phyloP scores from a whole-genome alignment of 805 yeast genomes.

The Aciculoconidium aculeatum region DNA sequence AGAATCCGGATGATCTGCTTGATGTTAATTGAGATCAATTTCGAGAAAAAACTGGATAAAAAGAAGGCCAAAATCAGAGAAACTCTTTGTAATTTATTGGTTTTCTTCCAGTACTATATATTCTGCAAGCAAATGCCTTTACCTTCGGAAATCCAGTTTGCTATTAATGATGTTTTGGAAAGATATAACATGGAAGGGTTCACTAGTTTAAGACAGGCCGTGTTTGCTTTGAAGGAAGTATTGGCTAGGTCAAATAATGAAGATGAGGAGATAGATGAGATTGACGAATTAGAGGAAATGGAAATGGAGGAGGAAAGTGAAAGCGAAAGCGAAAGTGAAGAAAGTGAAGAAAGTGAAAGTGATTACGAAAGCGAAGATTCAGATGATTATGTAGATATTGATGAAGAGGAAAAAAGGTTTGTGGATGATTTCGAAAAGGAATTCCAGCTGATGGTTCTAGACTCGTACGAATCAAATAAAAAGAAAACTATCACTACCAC shows the following conservation, averaged over 20 bases:
- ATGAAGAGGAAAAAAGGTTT: slow-evolving; percentile 13
- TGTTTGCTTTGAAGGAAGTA: slow-evolving; percentile 1
- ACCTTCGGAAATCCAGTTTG: slow-evolving; percentile 58
- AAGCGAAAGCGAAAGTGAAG: slow-evolving; percentile 1
- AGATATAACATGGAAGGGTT: too few species aligned
- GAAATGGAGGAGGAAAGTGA: too few species aligned
- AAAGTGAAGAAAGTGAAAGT: slow-evolving; percentile 9
- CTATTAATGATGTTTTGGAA: slow-evolving; percentile 40
- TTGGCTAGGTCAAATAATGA: slow-evolving; percentile 4
- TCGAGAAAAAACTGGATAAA: background rate
- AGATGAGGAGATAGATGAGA: slow-evolving; percentile 13
- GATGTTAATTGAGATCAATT: slow-evolving; percentile 14
- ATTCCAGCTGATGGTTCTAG: slow-evolving; percentile 46
- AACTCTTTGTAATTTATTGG: slow-evolving; percentile 32
- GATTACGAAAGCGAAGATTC: slow-evolving; percentile 6
- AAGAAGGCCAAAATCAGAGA: slow-evolving; percentile 5
- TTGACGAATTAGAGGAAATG: slow-evolving; percentile 7
- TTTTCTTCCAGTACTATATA: slow-evolving; percentile 66
- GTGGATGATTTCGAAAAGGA: slow-evolving; percentile 43
- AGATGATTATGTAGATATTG: slow-evolving; percentile 12
- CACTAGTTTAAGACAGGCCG: slow-evolving; percentile 1
- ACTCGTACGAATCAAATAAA: slow-evolving; percentile 38
- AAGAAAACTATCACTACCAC: slow-evolving; percentile 7
- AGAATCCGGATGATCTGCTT: slow-evolving; percentile 50
- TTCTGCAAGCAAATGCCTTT: slow-evolving; percentile 56